These are phyloP conservation scores for Poronia punctata DNA, from an alignment of 495 filamentous ascomycete species.

Conservation along the genomic window DNA sequence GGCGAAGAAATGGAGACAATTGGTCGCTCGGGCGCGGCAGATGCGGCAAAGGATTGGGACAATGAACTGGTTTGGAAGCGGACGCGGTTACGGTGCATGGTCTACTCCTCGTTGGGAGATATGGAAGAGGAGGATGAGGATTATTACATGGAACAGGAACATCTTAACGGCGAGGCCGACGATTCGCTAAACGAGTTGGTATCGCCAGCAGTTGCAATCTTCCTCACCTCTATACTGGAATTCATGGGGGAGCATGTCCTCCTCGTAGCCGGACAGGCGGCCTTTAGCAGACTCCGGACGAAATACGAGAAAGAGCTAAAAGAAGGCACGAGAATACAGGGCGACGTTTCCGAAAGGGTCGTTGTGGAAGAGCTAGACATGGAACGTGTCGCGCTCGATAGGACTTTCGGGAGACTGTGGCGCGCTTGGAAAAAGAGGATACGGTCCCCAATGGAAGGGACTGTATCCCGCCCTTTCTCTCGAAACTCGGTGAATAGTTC, in stretches of 20 bases:
- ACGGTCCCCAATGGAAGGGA: conserved; percentile 41
- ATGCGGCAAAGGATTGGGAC: conserved; percentile 63
- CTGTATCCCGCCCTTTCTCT: conserved; percentile 32
- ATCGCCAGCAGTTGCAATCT: conserved; percentile 89
- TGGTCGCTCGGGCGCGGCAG: conserved; percentile 45
- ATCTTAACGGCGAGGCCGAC: conserved; percentile 48
- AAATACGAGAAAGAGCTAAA: conserved; percentile 46
- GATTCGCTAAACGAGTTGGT: conserved; percentile 59
- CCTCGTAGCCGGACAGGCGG: conserved; percentile 79
- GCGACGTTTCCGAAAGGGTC: conserved; percentile 51
- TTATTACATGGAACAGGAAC: conserved; percentile 66
- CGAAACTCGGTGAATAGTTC: conserved; percentile 26
- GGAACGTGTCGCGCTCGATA: conserved; percentile 84
- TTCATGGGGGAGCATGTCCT: conserved; percentile 88
- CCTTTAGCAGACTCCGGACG: conserved; percentile 60
- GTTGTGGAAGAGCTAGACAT: conserved; percentile 87
- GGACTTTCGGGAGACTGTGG: conserved; percentile 85
- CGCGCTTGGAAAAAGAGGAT: conserved; percentile 88
- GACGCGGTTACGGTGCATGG: conserved; percentile 90
- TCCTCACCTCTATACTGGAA: conserved; percentile 90
- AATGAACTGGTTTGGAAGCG: conserved; percentile 84
- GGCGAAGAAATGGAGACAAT: conserved; percentile 66
- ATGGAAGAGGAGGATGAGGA: conserved; percentile 98
- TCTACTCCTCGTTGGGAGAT: conserved; percentile 92
- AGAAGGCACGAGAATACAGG: conserved; percentile 33